Conservation (phyloP, 2,329 filamentous ascomycete species). For the Cryphonectria radicalis region DNA sequence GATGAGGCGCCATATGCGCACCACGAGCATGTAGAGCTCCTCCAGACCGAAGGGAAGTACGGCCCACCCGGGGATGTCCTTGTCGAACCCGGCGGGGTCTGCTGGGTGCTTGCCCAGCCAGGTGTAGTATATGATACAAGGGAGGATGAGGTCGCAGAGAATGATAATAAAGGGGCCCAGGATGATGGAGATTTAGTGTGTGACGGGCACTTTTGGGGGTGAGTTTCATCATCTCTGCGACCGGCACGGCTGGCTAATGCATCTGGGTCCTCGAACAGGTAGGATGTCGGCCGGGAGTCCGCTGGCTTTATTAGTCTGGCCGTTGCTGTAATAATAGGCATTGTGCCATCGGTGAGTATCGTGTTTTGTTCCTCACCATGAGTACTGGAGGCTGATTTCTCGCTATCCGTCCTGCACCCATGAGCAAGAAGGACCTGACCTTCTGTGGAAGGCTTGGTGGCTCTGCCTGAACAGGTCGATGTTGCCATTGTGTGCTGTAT, state of each 20-base stretch:
- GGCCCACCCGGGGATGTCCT: conserved; percentile 65
- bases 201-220: conserved; percentile 15
- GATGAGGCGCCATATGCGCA: conserved; percentile 21
- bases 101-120: conserved; percentile 12
- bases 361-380: background rate
- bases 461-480: conserved; percentile 1
- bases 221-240: conserved; percentile 24
- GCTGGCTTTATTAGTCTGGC: background rate
- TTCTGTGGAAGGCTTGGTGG: background rate
- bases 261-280: conserved; percentile 23
- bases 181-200: conserved; percentile 22
- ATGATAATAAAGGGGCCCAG: conserved; percentile 25
- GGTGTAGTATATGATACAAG: conserved; percentile 28
- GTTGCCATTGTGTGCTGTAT: background rate
- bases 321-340: background rate
- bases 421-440: conserved; percentile 1
- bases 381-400: conserved; percentile 7
- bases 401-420: conserved; percentile 6
- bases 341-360: background rate
- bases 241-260: conserved; percentile 8
- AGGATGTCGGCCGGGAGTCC: conserved; percentile 15
- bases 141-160: conserved; percentile 24
- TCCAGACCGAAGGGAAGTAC: conserved; percentile 54
- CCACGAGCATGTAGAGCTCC: conserved; percentile 31
- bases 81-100: conserved; percentile 11